These are phyloP conservation scores for Casuarina equisetifolia DNA, from an alignment of 306 rosid species.

Conservation along the genomic window DNA sequence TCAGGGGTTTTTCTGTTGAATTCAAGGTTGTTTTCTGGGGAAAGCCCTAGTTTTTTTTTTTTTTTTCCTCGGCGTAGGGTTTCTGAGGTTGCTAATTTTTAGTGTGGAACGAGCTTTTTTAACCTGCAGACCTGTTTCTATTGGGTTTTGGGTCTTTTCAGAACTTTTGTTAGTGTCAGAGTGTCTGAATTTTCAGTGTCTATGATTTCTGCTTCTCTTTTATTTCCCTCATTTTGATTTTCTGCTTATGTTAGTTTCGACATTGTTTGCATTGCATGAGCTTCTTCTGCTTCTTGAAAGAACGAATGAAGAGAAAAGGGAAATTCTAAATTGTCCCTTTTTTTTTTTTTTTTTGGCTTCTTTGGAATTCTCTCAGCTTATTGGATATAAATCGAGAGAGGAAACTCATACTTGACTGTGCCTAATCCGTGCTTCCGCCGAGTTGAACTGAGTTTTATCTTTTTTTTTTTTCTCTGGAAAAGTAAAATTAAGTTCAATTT, in stretches of 20 bases:
- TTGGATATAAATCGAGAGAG: background rate
- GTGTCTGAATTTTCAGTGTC: background rate
- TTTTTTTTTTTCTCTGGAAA: background rate
- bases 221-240: background rate
- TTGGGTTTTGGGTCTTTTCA: conserved; percentile 8
- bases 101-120: conserved; percentile 13
- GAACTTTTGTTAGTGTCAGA: background rate
- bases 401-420: conserved; percentile 15
- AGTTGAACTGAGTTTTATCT: background rate
- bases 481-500: background rate
- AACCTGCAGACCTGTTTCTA: background rate
- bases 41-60: conserved; percentile 53
- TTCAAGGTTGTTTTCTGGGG: background rate
- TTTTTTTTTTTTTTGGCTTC: background rate
- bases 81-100: conserved; percentile 7
- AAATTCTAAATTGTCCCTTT: background rate
- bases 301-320: background rate
- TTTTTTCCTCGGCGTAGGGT: conserved; percentile 25
- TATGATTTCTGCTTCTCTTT: background rate
- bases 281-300: background rate
- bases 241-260: background rate
- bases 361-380: background rate
- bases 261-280: background rate
- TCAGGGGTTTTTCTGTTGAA: conserved; percentile 3
- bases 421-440: background rate